phyloP scores from a whole-genome alignment of 1,284 basidiomycete genomes.

The Cryptococcus sp. region DNA sequence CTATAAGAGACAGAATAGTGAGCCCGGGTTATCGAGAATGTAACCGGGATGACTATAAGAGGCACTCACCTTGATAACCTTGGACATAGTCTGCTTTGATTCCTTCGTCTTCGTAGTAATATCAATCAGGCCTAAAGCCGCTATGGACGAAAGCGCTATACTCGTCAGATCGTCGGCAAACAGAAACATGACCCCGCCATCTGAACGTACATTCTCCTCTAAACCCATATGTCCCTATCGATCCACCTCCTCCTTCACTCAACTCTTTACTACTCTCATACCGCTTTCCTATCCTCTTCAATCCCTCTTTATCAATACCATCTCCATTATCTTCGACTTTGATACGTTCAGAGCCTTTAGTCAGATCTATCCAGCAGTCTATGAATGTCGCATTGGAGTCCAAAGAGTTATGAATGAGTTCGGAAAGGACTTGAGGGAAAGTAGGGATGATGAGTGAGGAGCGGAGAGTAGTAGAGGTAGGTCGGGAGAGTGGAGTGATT shows the following conservation, averaged over 20 bases:
- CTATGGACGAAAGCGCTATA: constrained; percentile 73
- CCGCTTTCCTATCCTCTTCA: constrained; percentile 59
- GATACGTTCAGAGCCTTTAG: constrained; percentile 57
- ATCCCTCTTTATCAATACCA: constrained; percentile 62
- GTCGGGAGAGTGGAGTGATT: constrained; percentile 27
- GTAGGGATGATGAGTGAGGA: constrained; percentile 78
- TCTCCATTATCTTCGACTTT: constrained; percentile 77
- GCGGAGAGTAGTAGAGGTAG: constrained; percentile 52
- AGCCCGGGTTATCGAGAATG: too few species aligned
- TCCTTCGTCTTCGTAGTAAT: constrained; percentile 64
- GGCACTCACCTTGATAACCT: constrained; percentile 64
- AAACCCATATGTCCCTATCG: constrained; percentile 66
- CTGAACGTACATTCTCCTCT: constrained; percentile 70
- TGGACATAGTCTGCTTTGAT: constrained; percentile 61
- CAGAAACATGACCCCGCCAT: not conserved
- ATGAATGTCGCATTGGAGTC: constrained; percentile 47
- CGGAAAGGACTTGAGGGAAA: constrained; percentile 67
- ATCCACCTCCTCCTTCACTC: constrained; percentile 10
- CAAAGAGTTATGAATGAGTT: constrained; percentile 77
- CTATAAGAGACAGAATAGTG: constrained; percentile 3
- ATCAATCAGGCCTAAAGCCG: constrained; percentile 57
- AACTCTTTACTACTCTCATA: constrained; percentile 47
- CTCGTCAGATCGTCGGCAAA: not conserved
- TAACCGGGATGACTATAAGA: not conserved
- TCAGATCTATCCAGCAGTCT: constrained; percentile 40